Conservation (phyloP, 176 grass and related monocot species). For the Oryza rufipogon region DNA sequence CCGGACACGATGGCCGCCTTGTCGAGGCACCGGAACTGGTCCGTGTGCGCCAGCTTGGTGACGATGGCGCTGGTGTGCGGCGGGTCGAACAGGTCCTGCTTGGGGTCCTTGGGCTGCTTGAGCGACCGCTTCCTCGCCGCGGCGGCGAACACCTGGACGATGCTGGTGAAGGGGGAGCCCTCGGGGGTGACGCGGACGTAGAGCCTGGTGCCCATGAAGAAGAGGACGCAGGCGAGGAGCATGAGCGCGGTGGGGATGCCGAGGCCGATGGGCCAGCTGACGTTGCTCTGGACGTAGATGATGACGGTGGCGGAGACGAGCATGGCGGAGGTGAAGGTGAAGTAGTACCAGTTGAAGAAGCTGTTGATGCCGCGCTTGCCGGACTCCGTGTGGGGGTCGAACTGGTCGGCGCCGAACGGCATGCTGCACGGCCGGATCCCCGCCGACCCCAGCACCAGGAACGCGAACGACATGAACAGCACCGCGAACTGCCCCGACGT, state of each 20-base stretch:
- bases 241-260: slow-evolving; percentile 81
- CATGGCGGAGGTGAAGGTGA: slow-evolving; percentile 90
- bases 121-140: slow-evolving; percentile 55
- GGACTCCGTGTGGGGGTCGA: slow-evolving; percentile 75
- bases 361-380: slow-evolving; percentile 97
- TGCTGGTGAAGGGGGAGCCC: slow-evolving; percentile 84
- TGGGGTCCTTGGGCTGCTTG: slow-evolving; percentile 73
- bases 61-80: slow-evolving; percentile 76
- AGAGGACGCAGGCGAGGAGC: slow-evolving; percentile 78
- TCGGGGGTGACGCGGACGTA: slow-evolving; percentile 77
- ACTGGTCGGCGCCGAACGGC: slow-evolving; percentile 93
- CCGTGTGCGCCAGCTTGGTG: slow-evolving; percentile 71
- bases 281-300: slow-evolving; percentile 97
- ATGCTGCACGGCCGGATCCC: slow-evolving; percentile 92
- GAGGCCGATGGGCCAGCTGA: slow-evolving; percentile 85
- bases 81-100: slow-evolving; percentile 81
- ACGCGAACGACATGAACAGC: slow-evolving; percentile 68
- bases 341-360: slow-evolving; percentile 99
- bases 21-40: slow-evolving; percentile 86
- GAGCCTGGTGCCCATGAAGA: slow-evolving; percentile 79
- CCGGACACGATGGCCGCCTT: slow-evolving; percentile 72
- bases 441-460: slow-evolving; percentile 72
- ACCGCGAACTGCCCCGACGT: slow-evolving; percentile 59
- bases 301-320: slow-evolving; percentile 86
- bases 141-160: slow-evolving; percentile 65